These are phyloP conservation scores for Candida sakaeoensis DNA, from an alignment of 805 yeast genomes.

Conservation along the genomic window DNA sequence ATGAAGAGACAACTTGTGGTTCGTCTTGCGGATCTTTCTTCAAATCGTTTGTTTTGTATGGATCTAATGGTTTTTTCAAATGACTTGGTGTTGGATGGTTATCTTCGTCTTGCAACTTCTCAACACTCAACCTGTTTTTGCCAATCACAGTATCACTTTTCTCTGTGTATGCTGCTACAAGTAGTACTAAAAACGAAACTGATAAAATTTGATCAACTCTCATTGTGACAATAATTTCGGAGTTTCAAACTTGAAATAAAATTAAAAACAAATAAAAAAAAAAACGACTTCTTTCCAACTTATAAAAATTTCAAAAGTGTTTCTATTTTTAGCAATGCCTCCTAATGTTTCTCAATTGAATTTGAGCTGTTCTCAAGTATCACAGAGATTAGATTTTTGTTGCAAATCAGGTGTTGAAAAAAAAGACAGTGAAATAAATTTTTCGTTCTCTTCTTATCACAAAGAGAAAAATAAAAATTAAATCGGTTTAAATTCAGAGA, in stretches of 20 bases:
- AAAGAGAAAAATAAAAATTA: background rate
- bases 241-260: background rate
- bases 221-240: constrained; percentile 9
- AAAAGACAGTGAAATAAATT: background rate
- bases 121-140: constrained; percentile 17
- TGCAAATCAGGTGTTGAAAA: background rate
- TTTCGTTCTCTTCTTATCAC: background rate
- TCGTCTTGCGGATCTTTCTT: background rate
- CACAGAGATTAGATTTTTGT: background rate
- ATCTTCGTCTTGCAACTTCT: constrained; percentile 21
- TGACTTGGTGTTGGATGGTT: constrained; percentile 25
- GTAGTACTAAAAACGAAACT: constrained; percentile 4
- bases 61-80: constrained; percentile 19
- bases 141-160: constrained; percentile 2
- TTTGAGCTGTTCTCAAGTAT: background rate
- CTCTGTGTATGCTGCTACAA: constrained; percentile 1
- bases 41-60: constrained; percentile 10
- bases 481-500: background rate
- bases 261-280: constrained; percentile 1
- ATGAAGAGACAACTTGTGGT: constrained; percentile 13
- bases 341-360: background rate
- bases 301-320: background rate
- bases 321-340: background rate
- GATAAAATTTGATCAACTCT: constrained; percentile 3
- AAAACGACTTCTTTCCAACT: background rate